Evolutionary conservation across 108 stramenopile genomes (phyloP).

Genomic region (Schizochytrium sp.): DNA sequence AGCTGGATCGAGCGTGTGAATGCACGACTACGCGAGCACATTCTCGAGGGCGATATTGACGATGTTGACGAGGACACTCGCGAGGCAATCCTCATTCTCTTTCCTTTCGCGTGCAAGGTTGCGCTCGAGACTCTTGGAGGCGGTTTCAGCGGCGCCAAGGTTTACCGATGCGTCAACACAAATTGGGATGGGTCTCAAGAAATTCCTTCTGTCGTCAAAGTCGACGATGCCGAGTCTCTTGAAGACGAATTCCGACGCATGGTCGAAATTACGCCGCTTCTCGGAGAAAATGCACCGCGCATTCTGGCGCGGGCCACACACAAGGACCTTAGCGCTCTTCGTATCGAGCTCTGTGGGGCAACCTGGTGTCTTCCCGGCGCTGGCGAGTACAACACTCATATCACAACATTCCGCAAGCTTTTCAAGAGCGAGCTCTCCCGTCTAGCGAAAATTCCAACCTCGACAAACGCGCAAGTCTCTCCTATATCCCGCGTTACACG

Average conservation of each 20-base stretch:
- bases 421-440: neutral
- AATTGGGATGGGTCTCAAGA: neutral
- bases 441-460: neutral
- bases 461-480: too few relatives aligned
- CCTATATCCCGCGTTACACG: too few relatives aligned
- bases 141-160: neutral
- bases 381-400: neutral
- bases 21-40: neutral
- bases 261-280: neutral
- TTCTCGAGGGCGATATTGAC: neutral
- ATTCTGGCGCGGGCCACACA: neutral
- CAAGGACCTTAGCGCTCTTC: neutral
- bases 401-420: neutral
- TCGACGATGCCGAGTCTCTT: neutral
- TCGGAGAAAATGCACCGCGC: neutral
- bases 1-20: neutral
- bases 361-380: slow-evolving; percentile 8
- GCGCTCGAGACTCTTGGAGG: neutral
- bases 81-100: neutral
- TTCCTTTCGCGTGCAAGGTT: neutral
- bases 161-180: neutral
- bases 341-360: slow-evolving; percentile 3
- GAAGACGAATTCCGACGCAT: neutral
- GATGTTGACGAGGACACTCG: neutral
- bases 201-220: neutral